Evolutionary conservation across 2,329 filamentous ascomycete species (phyloP).

Genomic region (Fusarium sp.): DNA sequence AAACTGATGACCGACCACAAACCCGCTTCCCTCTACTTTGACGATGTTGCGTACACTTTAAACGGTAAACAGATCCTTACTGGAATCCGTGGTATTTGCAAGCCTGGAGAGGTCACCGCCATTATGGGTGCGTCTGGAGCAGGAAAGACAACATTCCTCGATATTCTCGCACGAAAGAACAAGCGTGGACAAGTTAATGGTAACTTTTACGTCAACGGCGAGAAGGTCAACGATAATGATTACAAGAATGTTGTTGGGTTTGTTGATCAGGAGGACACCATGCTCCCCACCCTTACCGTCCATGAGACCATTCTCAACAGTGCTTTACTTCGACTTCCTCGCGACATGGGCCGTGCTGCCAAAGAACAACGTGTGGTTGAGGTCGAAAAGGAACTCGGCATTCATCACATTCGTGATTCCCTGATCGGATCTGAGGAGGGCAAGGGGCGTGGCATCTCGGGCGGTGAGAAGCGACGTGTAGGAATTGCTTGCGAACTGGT

Average conservation of each 20-base stretch:
- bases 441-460: slow-evolving; percentile 92
- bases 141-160: slow-evolving; percentile 96
- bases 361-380: slow-evolving; percentile 93
- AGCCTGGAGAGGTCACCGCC: slow-evolving; percentile 92
- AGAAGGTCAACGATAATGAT: slow-evolving; percentile 83
- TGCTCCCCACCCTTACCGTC: slow-evolving; percentile 94
- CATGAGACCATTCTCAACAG: slow-evolving; percentile 98
- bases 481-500: slow-evolving; percentile 98
- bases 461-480: slow-evolving; percentile 94
- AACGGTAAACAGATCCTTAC: slow-evolving; percentile 88
- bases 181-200: slow-evolving; percentile 84
- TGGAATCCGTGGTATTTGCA: slow-evolving; percentile 84
- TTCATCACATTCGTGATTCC: slow-evolving; percentile 92
- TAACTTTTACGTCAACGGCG: slow-evolving; percentile 91
- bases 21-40: slow-evolving; percentile 86
- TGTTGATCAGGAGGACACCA: slow-evolving; percentile 97
- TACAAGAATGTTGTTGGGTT: slow-evolving; percentile 95
- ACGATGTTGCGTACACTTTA: slow-evolving; percentile 85
- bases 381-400: slow-evolving; percentile 95
- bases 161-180: slow-evolving; percentile 96
- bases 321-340: slow-evolving; percentile 88
- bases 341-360: slow-evolving; percentile 85
- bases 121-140: slow-evolving; percentile 99
- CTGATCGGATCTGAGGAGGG: slow-evolving; percentile 96
- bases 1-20: slow-evolving; percentile 93